Evolutionary conservation across 495 filamentous ascomycete genomes (phyloP), one percentile per base, ranked within the genome.

Genomic region (Neurospora terricola): DNA sequence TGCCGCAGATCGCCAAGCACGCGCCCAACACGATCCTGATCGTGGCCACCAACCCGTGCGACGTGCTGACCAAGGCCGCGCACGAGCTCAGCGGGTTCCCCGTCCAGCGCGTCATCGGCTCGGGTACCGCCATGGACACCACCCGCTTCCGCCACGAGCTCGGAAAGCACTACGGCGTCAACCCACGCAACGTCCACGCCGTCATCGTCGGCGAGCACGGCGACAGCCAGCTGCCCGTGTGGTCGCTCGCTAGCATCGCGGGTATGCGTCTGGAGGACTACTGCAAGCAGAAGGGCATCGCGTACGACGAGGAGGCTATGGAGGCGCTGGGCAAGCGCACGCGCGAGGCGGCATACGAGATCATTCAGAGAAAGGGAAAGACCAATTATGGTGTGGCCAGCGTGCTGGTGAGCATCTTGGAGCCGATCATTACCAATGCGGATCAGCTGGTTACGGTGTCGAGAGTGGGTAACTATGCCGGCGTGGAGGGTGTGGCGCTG

Each of bases 351-450:
- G 87, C 89, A 68, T 89, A 89, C 75, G 88, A 88, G 78, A 84
- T 85, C 11, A 83, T 90, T 14, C 86, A 87, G 27, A 79, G 85
- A 11, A 88, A 88, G 75, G 88, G 88, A 7, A 89, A 88, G 81
- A 88, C 88, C 4, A 89, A 89, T 76, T 89, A 89, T 74, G 86
- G 89, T 43, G 83, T 88, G 0, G 89, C 87, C 0, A 82, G 81
- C 9, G 84, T 80, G 30, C 40, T 80, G 68, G 78, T 79, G 14
- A 75, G 73, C 69, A 76, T 80, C 42, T 43, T 80, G 36, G 74
- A 79, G 74, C 76, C 76, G 1, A 80, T 80, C 69, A 73, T 80
- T 48, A 79, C 75, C 30, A 70, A 79, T 36, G 72, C 73, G 37
- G 79, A 80, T 38, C 78, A 78, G 30, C 70, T 80, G 16, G 69